These are phyloP conservation scores for Yamadazyma taylorii DNA, from an alignment of 1,139 yeast species.

Conservation along the genomic window DNA sequence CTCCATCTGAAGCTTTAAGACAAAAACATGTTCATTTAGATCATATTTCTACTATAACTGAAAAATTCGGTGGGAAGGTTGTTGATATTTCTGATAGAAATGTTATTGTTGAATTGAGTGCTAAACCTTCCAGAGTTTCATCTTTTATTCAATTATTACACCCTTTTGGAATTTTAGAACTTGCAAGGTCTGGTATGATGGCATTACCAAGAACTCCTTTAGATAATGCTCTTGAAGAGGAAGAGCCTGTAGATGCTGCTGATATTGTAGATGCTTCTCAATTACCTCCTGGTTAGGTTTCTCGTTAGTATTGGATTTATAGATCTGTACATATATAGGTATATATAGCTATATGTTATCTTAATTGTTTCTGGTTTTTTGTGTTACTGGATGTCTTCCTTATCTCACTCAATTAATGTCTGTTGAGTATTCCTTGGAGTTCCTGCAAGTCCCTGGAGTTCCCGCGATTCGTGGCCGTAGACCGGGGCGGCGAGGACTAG, in stretches of 20 bases:
- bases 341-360: background rate
- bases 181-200: constrained; percentile 98
- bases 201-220: constrained; percentile 96
- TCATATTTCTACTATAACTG: constrained; percentile 76
- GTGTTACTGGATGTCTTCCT: too few relatives aligned
- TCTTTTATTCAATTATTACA: constrained; percentile 85
- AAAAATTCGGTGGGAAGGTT: constrained; percentile 88
- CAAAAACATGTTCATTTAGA: constrained; percentile 88
- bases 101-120: constrained; percentile 90
- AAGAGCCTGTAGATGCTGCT: constrained; percentile 57
- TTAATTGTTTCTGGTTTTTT: too few relatives aligned
- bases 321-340: background rate
- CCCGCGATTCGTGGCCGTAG: too few relatives aligned
- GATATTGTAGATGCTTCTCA: constrained; percentile 77
- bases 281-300: constrained; percentile 90
- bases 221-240: constrained; percentile 48
- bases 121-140: constrained; percentile 87
- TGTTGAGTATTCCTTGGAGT: too few relatives aligned
- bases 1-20: constrained; percentile 90
- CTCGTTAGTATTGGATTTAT: too few relatives aligned
- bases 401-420: too few relatives aligned
- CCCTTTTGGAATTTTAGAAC: constrained; percentile 94
- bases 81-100: constrained; percentile 92
- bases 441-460: too few relatives aligned
- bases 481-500: too few relatives aligned